A percentile compares a stretch with the other conserved stretches of the same genome.
phyloP scores from a whole-genome alignment of 164 flowering plant genomes.

The Berberis thunbergii region DNA sequence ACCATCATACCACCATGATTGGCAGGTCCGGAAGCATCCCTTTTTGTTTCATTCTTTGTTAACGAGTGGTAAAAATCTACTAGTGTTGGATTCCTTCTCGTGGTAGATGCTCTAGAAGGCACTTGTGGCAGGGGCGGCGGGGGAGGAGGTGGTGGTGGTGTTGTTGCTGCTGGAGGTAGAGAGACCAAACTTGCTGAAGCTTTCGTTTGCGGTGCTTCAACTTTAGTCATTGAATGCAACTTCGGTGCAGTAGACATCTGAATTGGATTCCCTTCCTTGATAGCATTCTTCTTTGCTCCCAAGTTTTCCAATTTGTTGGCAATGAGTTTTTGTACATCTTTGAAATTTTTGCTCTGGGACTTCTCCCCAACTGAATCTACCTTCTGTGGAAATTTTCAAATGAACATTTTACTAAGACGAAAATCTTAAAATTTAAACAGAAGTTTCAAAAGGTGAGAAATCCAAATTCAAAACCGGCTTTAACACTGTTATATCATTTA shows the following conservation, averaged over 20 bases:
- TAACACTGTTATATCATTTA: too few relatives aligned
- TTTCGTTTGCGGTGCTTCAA: constrained; percentile 13
- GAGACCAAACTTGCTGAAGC: constrained; percentile 6
- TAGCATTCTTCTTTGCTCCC: constrained; percentile 16
- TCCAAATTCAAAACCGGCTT: too few relatives aligned
- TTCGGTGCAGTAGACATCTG: constrained; percentile 13
- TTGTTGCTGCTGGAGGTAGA: neutral
- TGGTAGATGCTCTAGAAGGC: constrained; percentile 20
- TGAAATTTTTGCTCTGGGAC: constrained; percentile 26
- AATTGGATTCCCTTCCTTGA: constrained; percentile 7
- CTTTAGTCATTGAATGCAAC: constrained; percentile 2
- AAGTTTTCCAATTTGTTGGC: constrained; percentile 33
- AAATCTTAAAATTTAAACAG: neutral
- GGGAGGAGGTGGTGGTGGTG: constrained; percentile 7
- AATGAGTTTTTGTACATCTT: constrained; percentile 43
- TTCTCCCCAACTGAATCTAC: constrained; percentile 21
- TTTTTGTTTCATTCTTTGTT: constrained; percentile 31
- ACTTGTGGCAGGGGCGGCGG: constrained; percentile 31
- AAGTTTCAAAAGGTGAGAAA: neutral
- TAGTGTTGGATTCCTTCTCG: constrained; percentile 34
- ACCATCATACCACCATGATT: constrained; percentile 17
- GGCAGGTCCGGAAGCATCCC: constrained; percentile 15
- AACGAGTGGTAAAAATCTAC: constrained; percentile 38
- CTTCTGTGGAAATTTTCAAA: constrained; percentile 12
- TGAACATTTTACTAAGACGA: neutral